Conservation (phyloP, 306 rosid genomes). For the Cucurbita argyrosperma region DNA sequence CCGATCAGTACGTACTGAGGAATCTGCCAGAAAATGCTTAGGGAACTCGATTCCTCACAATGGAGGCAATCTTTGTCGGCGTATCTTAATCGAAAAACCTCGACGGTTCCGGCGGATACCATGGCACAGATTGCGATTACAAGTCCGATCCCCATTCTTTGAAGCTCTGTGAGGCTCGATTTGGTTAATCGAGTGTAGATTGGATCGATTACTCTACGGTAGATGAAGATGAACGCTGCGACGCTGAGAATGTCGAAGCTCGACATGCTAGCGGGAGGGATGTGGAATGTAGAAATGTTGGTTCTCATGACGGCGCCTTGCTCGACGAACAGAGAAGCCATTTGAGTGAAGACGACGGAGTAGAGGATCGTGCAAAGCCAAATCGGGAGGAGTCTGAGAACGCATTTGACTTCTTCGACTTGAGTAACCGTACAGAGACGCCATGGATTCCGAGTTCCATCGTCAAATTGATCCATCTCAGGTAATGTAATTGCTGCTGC, state of each 20-base stretch:
- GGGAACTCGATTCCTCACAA: conserved; percentile 33
- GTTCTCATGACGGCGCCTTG: conserved; percentile 76
- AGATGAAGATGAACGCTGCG: conserved; percentile 47
- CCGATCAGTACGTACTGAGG: conserved; percentile 63
- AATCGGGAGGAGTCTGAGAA: conserved; percentile 59
- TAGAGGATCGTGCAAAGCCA: conserved; percentile 72
- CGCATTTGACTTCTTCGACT: conserved; percentile 71
- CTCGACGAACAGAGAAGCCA: conserved; percentile 75
- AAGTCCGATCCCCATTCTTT: conserved; percentile 77
- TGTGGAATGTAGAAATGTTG: conserved; percentile 32
- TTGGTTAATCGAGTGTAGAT: conserved; percentile 12
- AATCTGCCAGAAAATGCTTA: conserved; percentile 60
- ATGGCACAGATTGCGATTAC: conserved; percentile 50
- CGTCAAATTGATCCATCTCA: conserved; percentile 13
- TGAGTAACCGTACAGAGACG: conserved; percentile 47
- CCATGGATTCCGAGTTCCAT: conserved; percentile 39
- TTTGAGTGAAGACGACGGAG: conserved; percentile 77
- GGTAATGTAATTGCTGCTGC: conserved; percentile 45
- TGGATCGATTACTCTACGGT: conserved; percentile 41
- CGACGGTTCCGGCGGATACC: conserved; percentile 57
- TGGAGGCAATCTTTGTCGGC: conserved; percentile 14
- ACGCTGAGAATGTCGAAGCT: conserved; percentile 70
- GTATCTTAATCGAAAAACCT: conserved; percentile 29
- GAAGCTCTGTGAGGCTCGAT: conserved; percentile 45
- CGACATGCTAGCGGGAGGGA: conserved; percentile 88